These are phyloP conservation scores for Salmacisia buchloeana DNA, from an alignment of 1,284 basidiomycete species.

Conservation along the genomic window DNA sequence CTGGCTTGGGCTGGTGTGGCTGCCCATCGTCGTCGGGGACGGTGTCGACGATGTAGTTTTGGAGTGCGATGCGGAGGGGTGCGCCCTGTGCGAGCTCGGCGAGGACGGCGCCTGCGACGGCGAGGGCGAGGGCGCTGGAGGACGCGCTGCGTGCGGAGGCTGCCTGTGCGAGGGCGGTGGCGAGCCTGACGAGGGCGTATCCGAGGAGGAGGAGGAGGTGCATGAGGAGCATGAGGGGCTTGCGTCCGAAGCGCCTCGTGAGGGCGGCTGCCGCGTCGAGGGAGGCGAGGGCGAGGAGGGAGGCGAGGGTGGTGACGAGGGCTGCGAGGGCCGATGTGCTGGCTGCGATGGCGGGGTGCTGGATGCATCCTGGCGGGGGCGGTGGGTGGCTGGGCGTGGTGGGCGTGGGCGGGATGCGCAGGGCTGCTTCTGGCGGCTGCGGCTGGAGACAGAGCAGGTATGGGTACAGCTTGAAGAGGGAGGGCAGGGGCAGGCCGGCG, in stretches of 20 bases:
- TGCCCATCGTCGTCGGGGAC: conserved; percentile 19
- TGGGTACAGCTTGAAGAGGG: conserved; percentile 42
- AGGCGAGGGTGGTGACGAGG: conserved; percentile 36
- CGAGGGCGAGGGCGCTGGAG: conserved; percentile 19
- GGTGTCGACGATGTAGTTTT: conserved; percentile 45
- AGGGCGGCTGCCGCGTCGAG: conserved; percentile 29
- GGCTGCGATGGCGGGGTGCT: conserved; percentile 33
- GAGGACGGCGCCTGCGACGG: conserved; percentile 30
- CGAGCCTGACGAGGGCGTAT: conserved; percentile 28
- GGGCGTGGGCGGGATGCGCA: conserved; percentile 23
- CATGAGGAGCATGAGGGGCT: conserved; percentile 32
- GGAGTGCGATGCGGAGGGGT: conserved; percentile 36
- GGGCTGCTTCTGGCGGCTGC: too few relatives aligned
- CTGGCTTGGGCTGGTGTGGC: too few relatives aligned
- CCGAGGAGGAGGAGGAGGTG: conserved; percentile 29
- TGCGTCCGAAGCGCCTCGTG: conserved; percentile 34
- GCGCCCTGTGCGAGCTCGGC: conserved; percentile 38
- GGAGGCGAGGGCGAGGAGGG: conserved; percentile 31
- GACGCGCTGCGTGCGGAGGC: background rate
- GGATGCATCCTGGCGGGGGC: too few relatives aligned
- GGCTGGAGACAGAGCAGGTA: conserved; percentile 40
- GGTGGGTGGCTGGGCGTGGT: conserved; percentile 21
- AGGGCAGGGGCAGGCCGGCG: conserved; percentile 37
- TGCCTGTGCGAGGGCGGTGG: conserved; percentile 22
- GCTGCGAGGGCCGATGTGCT: conserved; percentile 40